Evolutionary conservation across 2,329 filamentous ascomycete genomes (phyloP).

Genomic region (Tolypocladium inflatum): DNA sequence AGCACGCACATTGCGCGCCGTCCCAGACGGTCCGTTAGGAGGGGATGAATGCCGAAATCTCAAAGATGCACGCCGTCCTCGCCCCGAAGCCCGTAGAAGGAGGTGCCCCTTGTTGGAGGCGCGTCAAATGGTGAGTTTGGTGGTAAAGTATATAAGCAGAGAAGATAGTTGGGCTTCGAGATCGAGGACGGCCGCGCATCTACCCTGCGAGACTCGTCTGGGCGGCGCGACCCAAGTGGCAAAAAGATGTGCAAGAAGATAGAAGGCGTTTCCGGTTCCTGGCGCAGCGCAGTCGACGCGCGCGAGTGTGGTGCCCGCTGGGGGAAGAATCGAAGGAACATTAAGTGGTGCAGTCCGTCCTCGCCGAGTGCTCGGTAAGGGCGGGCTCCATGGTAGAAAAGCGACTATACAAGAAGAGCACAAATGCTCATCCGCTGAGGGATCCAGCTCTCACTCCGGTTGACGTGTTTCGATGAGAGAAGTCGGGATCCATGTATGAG

Average conservation of each 20-base stretch:
- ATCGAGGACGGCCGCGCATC: neutral
- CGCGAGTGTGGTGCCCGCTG: slow-evolving; percentile 10
- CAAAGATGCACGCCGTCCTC: slow-evolving; percentile 10
- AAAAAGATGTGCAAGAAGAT: slow-evolving; percentile 5
- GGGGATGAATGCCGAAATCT: slow-evolving; percentile 10
- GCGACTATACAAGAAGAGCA: neutral
- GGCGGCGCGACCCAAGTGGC: slow-evolving; percentile 1
- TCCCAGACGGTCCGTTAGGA: slow-evolving; percentile 1
- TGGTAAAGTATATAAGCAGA: neutral
- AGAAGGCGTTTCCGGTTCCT: slow-evolving; percentile 1
- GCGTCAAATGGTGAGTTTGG: neutral
- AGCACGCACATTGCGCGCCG: slow-evolving; percentile 8
- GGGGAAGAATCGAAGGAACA: slow-evolving; percentile 13
- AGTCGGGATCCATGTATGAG: neutral
- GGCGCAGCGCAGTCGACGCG: slow-evolving; percentile 19
- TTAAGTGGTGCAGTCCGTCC: slow-evolving; percentile 10
- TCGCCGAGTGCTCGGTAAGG: neutral
- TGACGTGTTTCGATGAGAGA: neutral
- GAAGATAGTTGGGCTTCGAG: neutral
- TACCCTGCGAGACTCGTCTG: slow-evolving; percentile 9
- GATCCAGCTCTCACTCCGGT: neutral
- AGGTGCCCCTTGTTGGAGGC: neutral
- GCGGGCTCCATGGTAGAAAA: neutral
- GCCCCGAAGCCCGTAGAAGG: neutral
- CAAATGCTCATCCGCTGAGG: neutral